Conservation (phyloP, 306 rosid genomes). For the Inga laurina region DNA sequence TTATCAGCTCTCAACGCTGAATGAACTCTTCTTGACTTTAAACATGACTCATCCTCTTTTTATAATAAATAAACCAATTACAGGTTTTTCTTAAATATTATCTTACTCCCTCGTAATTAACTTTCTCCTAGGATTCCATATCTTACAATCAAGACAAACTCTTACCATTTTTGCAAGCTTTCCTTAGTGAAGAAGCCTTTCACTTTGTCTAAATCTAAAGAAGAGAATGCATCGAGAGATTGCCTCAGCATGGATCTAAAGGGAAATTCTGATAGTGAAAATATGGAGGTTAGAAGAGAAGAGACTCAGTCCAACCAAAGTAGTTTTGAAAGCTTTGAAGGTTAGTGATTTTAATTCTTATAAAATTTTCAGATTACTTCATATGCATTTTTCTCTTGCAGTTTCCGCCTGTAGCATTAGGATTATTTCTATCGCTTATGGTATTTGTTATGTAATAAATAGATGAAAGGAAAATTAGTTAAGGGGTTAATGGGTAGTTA, state of each 20-base stretch:
- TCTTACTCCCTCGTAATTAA: neutral
- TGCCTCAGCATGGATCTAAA: slow-evolving; percentile 34
- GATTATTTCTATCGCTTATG: neutral
- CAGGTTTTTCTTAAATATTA: slow-evolving; percentile 12
- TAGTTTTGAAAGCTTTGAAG: neutral
- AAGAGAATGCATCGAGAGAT: slow-evolving; percentile 24
- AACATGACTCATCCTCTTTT: neutral
- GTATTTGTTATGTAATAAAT: neutral
- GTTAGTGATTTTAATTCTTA: neutral
- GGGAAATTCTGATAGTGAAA: slow-evolving; percentile 34
- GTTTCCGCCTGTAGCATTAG: neutral
- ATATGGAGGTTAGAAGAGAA: slow-evolving; percentile 2
- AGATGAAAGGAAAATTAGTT: neutral
- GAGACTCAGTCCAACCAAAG: neutral
- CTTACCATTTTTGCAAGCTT: slow-evolving; percentile 92
- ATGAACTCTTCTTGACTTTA: neutral
- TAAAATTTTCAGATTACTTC: neutral
- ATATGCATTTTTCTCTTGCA: neutral
- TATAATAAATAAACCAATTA: neutral
- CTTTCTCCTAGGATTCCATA: slow-evolving; percentile 55
- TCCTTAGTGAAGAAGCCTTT: slow-evolving; percentile 61
- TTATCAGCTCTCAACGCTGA: neutral
- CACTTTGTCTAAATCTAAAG: slow-evolving; percentile 34
- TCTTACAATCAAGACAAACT: slow-evolving; percentile 70
- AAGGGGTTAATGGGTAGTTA: neutral